phyloP scores from a whole-genome alignment of 2,329 filamentous ascomycete species.

The Pezicula carpinea region DNA sequence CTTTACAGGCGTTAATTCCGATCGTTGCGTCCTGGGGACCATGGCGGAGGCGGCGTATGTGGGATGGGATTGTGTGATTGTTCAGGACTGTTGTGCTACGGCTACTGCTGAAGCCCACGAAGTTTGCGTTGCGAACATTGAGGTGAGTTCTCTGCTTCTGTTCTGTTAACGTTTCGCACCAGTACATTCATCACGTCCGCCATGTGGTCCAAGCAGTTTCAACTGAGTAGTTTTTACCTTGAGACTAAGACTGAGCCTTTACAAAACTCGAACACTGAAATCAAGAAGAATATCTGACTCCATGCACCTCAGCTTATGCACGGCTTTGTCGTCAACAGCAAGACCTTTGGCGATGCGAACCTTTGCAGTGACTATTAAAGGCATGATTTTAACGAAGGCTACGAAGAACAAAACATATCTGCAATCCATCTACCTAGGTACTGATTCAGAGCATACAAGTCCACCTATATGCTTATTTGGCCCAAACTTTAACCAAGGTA shows the following conservation, averaged over 20 bases:
- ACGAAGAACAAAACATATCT: too few species aligned
- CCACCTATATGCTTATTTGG: too few species aligned
- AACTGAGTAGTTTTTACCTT: too few species aligned
- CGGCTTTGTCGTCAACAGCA: neutral
- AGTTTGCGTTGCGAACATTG: neutral
- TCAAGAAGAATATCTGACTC: neutral
- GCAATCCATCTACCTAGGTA: too few species aligned
- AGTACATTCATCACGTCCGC: too few species aligned
- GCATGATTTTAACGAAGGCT: too few species aligned
- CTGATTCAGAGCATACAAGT: too few species aligned
- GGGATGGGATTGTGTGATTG: conserved; percentile 49
- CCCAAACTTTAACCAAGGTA: too few species aligned
- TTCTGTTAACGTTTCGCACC: too few species aligned
- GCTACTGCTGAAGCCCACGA: conserved; percentile 26
- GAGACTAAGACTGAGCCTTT: too few species aligned
- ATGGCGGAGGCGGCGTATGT: conserved; percentile 47
- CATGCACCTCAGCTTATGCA: neutral
- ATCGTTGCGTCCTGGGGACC: conserved; percentile 53
- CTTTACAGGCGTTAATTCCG: conserved; percentile 55
- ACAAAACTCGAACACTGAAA: neutral
- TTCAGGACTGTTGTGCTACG: conserved; percentile 48
- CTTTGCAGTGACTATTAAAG: too few species aligned
- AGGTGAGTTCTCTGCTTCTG: neutral
- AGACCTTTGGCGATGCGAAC: neutral
- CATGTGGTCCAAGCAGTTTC: too few species aligned